Evolutionary conservation across 768 basidiomycete genomes (phyloP), one percentile per base, ranked within the genome.

Genomic region (Nevesoporus exiguus): DNA sequence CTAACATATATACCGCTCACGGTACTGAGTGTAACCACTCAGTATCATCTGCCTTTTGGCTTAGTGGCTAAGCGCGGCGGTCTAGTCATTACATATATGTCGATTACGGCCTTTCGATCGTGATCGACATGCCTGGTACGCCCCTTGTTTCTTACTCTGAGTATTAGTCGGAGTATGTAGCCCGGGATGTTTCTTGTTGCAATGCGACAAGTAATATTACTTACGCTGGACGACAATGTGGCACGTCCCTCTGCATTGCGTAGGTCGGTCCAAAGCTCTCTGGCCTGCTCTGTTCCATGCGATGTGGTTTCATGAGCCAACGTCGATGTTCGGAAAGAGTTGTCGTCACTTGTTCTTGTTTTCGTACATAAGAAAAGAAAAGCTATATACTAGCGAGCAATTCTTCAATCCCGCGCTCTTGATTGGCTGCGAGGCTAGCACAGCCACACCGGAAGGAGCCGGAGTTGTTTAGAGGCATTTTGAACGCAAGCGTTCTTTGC

Each of bases 101-200:
- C 43, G 64, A 57, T 10, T 76, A 66, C 54, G 76, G 15, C 50
- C 68, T 1, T 80, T 78, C 61, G 77, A 77, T 19, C 60, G 60
- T 2, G 65, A 67, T 24, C 59, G 25, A 47, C 39, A 52, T 5
- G 52, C 59, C 1, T 61, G 61, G 59, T 61, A 39, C 14, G 43
- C 3, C 1, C 19, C 22, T 24, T 45, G 3, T 11, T 21, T 10
- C 6, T 5, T 22, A 17, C 7, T 15, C 40, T 29, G 24, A 29
- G 3, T 6, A 9, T 34, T 8, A 10, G 17, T n/a, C n/a, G n/a
- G n/a, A n/a, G n/a, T n/a, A n/a, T n/a, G 17, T 14, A 63, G 63
- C 21, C 49, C 56, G 0, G 62, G 62, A 24, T 63, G 63, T 33
- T 58, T 65, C 44, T 54, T 58, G 56, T 57, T 13, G 49, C 46